Percentiles rank a stretch among this genome's conserved stretches.
phyloP scores from a whole-genome alignment of 202 grass and related monocot species.

The Setaria viridis region DNA sequence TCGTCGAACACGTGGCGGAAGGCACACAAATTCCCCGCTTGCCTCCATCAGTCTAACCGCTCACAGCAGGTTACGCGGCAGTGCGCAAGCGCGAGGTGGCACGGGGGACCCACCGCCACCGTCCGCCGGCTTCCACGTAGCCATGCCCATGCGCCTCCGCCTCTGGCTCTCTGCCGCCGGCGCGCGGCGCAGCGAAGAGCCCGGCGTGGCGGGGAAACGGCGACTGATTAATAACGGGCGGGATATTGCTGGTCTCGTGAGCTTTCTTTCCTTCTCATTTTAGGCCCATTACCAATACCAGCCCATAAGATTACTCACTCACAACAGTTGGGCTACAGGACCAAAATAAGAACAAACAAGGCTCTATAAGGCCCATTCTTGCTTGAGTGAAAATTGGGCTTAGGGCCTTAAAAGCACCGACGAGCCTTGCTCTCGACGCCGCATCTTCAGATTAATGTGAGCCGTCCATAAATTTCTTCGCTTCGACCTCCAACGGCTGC shows the following conservation, averaged over 20 bases:
- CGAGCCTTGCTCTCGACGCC: neutral
- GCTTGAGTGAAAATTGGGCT: neutral
- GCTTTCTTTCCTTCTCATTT: neutral
- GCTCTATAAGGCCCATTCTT: too few species aligned
- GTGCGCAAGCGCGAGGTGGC: too few species aligned
- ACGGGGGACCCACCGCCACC: neutral
- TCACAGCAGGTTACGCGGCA: neutral
- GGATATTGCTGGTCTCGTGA: neutral
- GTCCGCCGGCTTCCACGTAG: neutral
- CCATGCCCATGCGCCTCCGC: neutral
- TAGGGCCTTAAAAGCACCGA: too few species aligned
- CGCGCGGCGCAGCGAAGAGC: neutral
- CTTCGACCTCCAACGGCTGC: neutral
- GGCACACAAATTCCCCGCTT: neutral
- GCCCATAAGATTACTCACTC: neutral
- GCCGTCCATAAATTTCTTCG: neutral
- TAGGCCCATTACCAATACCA: neutral
- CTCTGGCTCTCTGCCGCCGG: neutral
- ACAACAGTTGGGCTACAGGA: too few species aligned
- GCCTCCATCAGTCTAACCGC: neutral
- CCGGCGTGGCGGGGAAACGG: neutral
- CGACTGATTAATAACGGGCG: neutral
- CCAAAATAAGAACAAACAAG: too few species aligned
- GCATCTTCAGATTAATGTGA: neutral
- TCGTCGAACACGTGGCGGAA: conserved; percentile 36